A percentile compares a stretch with the other conserved stretches of the same genome.
These are phyloP conservation scores for Mortierella sp. DNA, from an alignment of 371 early-diverging fungal species.

Conservation along the genomic window DNA sequence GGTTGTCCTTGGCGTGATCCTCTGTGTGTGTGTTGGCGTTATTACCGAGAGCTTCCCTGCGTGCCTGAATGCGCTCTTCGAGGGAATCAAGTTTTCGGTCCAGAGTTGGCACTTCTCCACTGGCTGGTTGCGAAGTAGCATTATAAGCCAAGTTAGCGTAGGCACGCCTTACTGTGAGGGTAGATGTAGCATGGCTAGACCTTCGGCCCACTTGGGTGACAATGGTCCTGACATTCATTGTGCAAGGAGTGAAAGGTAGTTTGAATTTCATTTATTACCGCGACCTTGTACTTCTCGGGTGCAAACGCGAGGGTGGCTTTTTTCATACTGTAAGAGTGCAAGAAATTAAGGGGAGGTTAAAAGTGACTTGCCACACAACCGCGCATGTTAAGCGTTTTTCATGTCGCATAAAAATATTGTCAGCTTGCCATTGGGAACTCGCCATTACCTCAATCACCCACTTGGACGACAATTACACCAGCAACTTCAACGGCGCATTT, in stretches of 20 bases:
- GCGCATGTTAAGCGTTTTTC: too few species aligned
- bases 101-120: slow-evolving; percentile 46
- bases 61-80: slow-evolving; percentile 58
- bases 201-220: slow-evolving; percentile 34
- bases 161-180: slow-evolving; percentile 31
- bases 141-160: slow-evolving; percentile 56
- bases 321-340: neutral
- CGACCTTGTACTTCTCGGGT: neutral
- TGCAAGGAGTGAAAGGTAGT: slow-evolving; percentile 1
- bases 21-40: slow-evolving; percentile 14
- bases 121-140: slow-evolving; percentile 31
- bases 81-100: slow-evolving; percentile 55
- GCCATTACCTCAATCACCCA: neutral
- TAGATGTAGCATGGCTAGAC: slow-evolving; percentile 23
- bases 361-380: too few species aligned
- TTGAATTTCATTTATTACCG: neutral
- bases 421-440: too few species aligned
- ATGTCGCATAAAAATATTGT: too few species aligned
- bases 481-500: neutral
- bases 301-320: slow-evolving; percentile 2
- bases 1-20: slow-evolving; percentile 10
- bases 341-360: too few species aligned
- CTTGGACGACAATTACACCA: neutral
- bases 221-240: slow-evolving; percentile 50
- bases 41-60: slow-evolving; percentile 36